phyloP scores from a whole-genome alignment of 1,284 basidiomycete species.

The Rhodotorula sp. region DNA sequence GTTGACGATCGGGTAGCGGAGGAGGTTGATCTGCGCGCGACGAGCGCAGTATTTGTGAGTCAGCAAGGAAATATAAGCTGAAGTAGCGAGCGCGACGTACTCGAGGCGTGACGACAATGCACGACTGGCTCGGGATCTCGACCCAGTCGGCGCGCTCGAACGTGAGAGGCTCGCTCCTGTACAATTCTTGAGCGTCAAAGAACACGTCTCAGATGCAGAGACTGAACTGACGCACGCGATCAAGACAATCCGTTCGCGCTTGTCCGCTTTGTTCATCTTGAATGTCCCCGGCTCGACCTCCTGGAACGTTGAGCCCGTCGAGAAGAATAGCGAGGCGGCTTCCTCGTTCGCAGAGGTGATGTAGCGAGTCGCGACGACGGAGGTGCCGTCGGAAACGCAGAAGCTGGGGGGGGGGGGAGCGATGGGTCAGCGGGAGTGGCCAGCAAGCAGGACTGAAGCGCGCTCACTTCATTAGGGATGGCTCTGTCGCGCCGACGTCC shows the following conservation, averaged over 20 bases:
- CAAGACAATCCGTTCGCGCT: conserved; percentile 64
- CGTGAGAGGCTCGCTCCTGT: conserved; percentile 75
- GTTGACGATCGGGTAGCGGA: conserved; percentile 91
- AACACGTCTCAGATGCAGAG: too few relatives aligned
- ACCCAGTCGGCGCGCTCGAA: conserved; percentile 71
- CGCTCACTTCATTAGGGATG: conserved; percentile 50
- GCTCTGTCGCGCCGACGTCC: conserved; percentile 59
- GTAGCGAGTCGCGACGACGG: conserved; percentile 90
- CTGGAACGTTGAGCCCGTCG: conserved; percentile 60
- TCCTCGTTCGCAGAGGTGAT: conserved; percentile 87
- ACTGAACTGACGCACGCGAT: conserved; percentile 41
- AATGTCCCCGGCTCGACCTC: conserved; percentile 80
- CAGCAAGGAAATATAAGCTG: too few relatives aligned
- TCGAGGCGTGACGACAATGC: conserved; percentile 48
- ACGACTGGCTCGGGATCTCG: conserved; percentile 54
- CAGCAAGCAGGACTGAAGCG: conserved; percentile 53
- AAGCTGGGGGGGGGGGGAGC: conserved; percentile 67
- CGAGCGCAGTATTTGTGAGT: too few relatives aligned
- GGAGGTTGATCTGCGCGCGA: conserved; percentile 65
- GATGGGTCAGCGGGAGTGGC: background rate
- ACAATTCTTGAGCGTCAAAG: background rate
- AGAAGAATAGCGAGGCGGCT: conserved; percentile 71
- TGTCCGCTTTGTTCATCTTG: conserved; percentile 97
- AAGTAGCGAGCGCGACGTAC: conserved; percentile 10
- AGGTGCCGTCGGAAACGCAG: conserved; percentile 89